These are phyloP conservation scores for Cercophora newfieldiana DNA, from an alignment of 495 filamentous ascomycete species.

Conservation along the genomic window DNA sequence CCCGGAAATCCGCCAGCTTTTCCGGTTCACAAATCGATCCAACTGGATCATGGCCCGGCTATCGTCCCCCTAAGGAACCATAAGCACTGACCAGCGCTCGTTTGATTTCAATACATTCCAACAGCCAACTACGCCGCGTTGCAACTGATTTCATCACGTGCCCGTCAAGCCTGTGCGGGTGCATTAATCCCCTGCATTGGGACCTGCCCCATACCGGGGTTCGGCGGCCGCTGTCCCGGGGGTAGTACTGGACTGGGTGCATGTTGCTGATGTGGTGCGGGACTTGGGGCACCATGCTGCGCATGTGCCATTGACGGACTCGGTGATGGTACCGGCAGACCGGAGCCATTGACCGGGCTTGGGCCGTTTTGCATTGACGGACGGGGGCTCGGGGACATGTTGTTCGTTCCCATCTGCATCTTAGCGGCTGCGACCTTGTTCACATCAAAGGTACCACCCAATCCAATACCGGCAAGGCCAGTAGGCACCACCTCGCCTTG, in stretches of 20 bases:
- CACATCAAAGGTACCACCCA: conserved; percentile 37
- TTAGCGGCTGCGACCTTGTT: conserved; percentile 39
- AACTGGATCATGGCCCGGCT: too few relatives aligned
- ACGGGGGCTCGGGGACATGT: conserved; percentile 26
- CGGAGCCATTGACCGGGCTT: conserved; percentile 23
- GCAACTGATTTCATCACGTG: not conserved
- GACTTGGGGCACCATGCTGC: not conserved
- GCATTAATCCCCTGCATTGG: not conserved
- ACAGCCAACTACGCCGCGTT: too few relatives aligned
- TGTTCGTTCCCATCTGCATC: conserved; percentile 34
- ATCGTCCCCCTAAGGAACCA: too few relatives aligned
- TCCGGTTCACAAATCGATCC: too few relatives aligned
- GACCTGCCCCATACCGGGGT: not conserved
- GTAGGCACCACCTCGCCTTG: conserved; percentile 33
- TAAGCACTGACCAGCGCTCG: too few relatives aligned
- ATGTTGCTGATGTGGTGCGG: not conserved
- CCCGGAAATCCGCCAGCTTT: too few relatives aligned
- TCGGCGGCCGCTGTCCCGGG: not conserved
- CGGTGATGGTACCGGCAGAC: not conserved
- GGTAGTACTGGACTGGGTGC: conserved; percentile 16
- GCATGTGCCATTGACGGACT: conserved; percentile 4
- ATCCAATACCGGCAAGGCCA: conserved; percentile 39
- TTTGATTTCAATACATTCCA: too few relatives aligned
- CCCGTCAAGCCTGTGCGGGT: not conserved
- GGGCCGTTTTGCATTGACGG: conserved; percentile 22